Percentiles rank a stretch among this genome's conserved stretches.
Evolutionary conservation across 2,329 filamentous ascomycete genomes (phyloP).

Genomic region (Cordyceps javanica): DNA sequence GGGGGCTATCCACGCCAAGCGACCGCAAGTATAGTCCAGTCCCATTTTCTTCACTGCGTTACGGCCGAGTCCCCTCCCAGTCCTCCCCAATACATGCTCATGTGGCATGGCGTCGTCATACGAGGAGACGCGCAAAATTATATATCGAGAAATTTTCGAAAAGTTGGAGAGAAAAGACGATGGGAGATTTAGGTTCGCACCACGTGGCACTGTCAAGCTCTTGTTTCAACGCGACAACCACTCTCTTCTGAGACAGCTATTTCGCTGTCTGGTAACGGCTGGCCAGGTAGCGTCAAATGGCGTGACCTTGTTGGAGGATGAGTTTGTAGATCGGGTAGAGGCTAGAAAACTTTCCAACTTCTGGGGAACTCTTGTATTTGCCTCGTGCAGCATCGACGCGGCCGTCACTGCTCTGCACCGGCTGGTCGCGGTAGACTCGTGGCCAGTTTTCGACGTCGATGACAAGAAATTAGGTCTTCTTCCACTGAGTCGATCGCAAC

Average conservation of each 20-base stretch:
- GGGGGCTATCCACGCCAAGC: neutral
- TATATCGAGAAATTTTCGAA: conserved; percentile 7
- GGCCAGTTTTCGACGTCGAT: conserved; percentile 6
- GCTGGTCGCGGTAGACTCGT: conserved; percentile 15
- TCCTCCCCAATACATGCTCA: neutral
- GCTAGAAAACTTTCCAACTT: conserved; percentile 24
- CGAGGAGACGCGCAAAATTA: neutral
- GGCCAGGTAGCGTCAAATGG: neutral
- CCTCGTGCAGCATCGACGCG: conserved; percentile 20
- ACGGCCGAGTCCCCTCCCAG: neutral
- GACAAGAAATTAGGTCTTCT: conserved; percentile 14
- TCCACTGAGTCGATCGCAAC: conserved; percentile 16
- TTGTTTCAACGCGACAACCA: conserved; percentile 16
- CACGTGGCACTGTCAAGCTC: conserved; percentile 17
- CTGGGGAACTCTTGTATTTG: conserved; percentile 26
- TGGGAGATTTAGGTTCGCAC: conserved; percentile 19
- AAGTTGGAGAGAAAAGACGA: conserved; percentile 18
- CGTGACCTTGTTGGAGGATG: conserved; percentile 13
- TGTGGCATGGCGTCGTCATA: neutral
- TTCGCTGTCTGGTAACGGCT: conserved; percentile 11
- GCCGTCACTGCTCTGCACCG: conserved; percentile 16
- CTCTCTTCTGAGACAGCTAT: conserved; percentile 15
- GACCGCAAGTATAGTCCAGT: neutral
- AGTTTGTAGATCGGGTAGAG: conserved; percentile 17
- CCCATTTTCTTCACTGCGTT: no score